phyloP scores from a whole-genome alignment of 2,329 filamentous ascomycete species.

The Geosmithia putterillii region DNA sequence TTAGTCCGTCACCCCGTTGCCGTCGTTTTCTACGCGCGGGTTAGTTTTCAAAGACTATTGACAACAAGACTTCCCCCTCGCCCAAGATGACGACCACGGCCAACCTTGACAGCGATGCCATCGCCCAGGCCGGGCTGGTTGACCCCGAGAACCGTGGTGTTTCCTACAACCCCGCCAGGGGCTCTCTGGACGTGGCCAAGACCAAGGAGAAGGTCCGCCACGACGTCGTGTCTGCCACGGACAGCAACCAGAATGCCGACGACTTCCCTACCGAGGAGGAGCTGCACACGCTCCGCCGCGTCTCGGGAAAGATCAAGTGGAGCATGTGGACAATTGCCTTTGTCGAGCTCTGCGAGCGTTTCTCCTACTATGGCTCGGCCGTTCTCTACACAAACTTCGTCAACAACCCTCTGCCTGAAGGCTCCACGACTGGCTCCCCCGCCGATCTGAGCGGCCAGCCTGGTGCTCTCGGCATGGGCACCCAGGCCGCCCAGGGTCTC shows the following conservation, averaged over 20 bases:
- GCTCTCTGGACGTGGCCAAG: constrained; percentile 13
- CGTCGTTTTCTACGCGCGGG: not conserved
- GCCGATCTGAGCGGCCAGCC: constrained; percentile 18
- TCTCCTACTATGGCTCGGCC: constrained; percentile 64
- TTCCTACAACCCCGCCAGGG: constrained; percentile 11
- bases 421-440: constrained; percentile 40
- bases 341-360: constrained; percentile 64
- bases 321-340: constrained; percentile 58
- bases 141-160: constrained; percentile 17
- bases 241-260: constrained; percentile 14
- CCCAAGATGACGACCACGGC: constrained; percentile 19
- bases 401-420: constrained; percentile 37
- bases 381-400: constrained; percentile 59
- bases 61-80: not conserved
- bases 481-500: constrained; percentile 37
- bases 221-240: constrained; percentile 10
- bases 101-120: constrained; percentile 22
- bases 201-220: constrained; percentile 6
- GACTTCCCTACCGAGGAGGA: constrained; percentile 49
- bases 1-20: not conserved
- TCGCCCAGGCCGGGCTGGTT: constrained; percentile 17
- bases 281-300: constrained; percentile 44
- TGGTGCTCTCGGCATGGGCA: constrained; percentile 46
- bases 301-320: constrained; percentile 53
- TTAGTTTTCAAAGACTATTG: not conserved